Base-by-base conservation (phyloP, 2,329 filamentous ascomycete genomes). In the Parafenestella ontariensis region DNA sequence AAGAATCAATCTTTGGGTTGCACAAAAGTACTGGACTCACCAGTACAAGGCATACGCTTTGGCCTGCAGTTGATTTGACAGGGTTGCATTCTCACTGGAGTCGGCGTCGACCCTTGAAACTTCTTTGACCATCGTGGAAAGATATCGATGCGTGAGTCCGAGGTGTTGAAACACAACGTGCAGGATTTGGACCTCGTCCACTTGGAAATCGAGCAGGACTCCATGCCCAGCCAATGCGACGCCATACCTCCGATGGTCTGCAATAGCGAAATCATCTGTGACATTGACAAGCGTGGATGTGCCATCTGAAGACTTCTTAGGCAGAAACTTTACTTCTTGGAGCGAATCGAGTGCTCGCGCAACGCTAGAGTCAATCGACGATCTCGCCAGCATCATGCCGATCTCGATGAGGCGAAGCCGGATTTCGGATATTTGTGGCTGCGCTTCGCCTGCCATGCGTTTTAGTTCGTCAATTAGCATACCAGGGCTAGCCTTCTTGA, bases 11-110 rank as follows among this genome's bases (percentile, higher is more conserved):
- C 8, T 31, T 31, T 13, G 28, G 21, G 34, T 17, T 24, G 13
- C 8, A n/a, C 4, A 21, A 11, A 31, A 24, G 15, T 13, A 11
- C 20, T 10, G 2, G 9, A 59, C 63, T 51, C 52, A 69, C 64
- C 64, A 64, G 29, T 60, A 65, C 10, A 69, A 42, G 28, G 56
- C 57, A 56, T 64, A 67, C 1, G 65, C 62, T 41, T 56, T 65
- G 2, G 8, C 29, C 24, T 48, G 42, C 9, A 66, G 39, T n/a
- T 54, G 21, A 18, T 46, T 7, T 3, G 48, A 49, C 7, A 65
- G 39, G 9, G 0, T n/a, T 18, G 49, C 42, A 29, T 61, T 29
- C 41, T 56, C 41, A 5, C 34, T 13, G 6, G 20, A 44, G 13
- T 44, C 53, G 7, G 52, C 52, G 2, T 51, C 58, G 13, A 61